These are phyloP conservation scores for Eutrema salsugineum DNA, from an alignment of 441 rosid genomes.

Conservation along the genomic window DNA sequence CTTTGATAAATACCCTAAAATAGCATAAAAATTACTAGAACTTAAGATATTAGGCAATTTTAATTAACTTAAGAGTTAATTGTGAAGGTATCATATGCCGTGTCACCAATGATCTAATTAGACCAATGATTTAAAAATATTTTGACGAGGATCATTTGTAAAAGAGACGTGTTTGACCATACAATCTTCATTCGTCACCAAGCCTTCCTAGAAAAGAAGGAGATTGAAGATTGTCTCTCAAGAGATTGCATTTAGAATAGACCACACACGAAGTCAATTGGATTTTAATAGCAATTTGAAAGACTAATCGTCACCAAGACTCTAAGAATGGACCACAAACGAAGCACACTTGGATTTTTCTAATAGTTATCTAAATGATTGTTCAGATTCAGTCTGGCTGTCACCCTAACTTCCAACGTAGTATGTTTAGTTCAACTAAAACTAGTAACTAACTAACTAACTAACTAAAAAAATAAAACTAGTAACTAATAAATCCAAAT, in stretches of 20 bases:
- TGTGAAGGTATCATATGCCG: neutral
- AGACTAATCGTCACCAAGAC: neutral
- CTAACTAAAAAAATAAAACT: neutral
- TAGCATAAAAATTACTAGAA: no score
- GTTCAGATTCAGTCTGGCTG: neutral
- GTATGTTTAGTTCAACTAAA: neutral
- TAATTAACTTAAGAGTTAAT: neutral
- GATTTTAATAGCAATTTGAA: neutral
- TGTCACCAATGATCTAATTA: neutral
- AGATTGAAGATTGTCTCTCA: neutral
- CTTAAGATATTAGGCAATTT: no score
- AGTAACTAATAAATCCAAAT: neutral
- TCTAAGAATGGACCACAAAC: neutral
- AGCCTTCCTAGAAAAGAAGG: neutral
- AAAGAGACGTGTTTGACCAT: neutral
- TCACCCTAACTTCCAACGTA: neutral
- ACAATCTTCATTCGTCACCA: neutral
- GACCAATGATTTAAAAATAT: neutral
- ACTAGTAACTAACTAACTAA: neutral
- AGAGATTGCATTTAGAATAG: neutral
- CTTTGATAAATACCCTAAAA: no score
- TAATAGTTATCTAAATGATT: neutral
- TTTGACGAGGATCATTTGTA: neutral
- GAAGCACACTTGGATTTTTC: neutral
- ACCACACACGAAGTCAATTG: neutral